Conservation (phyloP, 2,329 filamentous ascomycete species). For the Venturia pyrina region DNA sequence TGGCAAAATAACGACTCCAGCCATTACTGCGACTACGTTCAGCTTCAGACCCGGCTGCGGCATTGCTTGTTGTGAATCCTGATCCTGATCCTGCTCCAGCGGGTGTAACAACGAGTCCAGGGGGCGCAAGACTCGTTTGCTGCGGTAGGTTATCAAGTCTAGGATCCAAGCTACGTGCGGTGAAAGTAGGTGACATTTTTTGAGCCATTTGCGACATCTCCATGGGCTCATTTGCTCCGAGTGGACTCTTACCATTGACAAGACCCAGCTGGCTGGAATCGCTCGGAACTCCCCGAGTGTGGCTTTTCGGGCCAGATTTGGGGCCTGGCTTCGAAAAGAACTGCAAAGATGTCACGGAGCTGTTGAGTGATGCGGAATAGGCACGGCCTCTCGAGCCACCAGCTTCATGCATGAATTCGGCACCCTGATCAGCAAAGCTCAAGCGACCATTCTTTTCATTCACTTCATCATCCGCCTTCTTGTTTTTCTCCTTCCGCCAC, state of each 20-base stretch:
- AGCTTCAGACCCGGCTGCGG: conserved; percentile 25
- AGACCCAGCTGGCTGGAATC: conserved; percentile 50
- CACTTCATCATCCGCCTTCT: conserved; percentile 50
- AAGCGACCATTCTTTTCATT: conserved; percentile 34
- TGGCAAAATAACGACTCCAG: conserved; percentile 71
- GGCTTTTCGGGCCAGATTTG: conserved; percentile 19
- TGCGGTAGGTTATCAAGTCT: conserved; percentile 5
- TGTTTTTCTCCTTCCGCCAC: conserved; percentile 48
- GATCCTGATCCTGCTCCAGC: conserved; percentile 28
- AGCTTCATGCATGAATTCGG: conserved; percentile 42
- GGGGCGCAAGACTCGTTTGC: conserved; percentile 23
- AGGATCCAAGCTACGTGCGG: conserved; percentile 16
- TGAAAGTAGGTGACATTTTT: conserved; percentile 24
- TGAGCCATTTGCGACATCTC: conserved; percentile 36
- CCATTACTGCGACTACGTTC: conserved; percentile 48
- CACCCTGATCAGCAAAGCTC: conserved; percentile 42
- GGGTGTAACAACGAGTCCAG: conserved; percentile 26
- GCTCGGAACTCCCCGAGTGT: conserved; percentile 40
- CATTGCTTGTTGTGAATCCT: conserved; percentile 21
- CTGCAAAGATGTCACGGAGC: conserved; percentile 33
- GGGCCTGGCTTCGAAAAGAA: conserved; percentile 18
- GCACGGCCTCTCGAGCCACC: conserved; percentile 28
- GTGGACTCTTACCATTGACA: conserved; percentile 43
- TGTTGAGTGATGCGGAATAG: conserved; percentile 20
- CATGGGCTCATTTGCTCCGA: conserved; percentile 31